Base-by-base conservation (phyloP, 805 yeast genomes). In the Metschnikowia colocasiae region DNA sequence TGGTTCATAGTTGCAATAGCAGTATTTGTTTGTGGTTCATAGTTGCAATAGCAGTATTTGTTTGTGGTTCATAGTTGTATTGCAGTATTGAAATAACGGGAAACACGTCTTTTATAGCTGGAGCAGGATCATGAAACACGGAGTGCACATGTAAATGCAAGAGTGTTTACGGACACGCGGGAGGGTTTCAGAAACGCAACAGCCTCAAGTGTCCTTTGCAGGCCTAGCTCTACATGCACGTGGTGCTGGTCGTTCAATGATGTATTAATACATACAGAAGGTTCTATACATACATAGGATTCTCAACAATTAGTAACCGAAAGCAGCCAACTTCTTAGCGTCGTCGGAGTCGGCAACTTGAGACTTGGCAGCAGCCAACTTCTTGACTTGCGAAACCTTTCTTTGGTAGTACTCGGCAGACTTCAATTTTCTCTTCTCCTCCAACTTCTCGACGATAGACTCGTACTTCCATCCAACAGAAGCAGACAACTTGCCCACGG, bases 391-490 rank as follows among this genome's bases (percentile, higher is more conserved):
- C 75, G 98, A 96, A 75, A 79, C 82, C 96, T 92, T 94, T 87
- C 89, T 90, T 68, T 96, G 95, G 85, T 90, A 89, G 88, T 88
- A 94, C 78, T 95, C 99, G 71, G 96, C 96, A 67, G 96, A 84
- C 83, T 86, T 90, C 74, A 91, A 95, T 86, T 88, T 91, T 82
- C 99, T 87, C 91, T 95, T 92, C 79, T 90, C 97, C 83, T 94
- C 99, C 74, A 94, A 87, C 74, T 91, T 83, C 71, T 89, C 88
- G 67, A 94, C 99, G 72, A 94, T 85, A 59, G 94, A 90, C 80
- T 91, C 95, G 95, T 94, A 94, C 80, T 91, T 94, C 99, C 99
- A 94, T 76, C 99, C 99, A 65, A 94, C 97, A 69, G 96, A 84
- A 67, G 94, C 76, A 62, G 96, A 85, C 75, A 94, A 83, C 76